Evolutionary conservation across 108 stramenopile genomes (phyloP).

Genomic region (Cylindrotheca fusiformis): DNA sequence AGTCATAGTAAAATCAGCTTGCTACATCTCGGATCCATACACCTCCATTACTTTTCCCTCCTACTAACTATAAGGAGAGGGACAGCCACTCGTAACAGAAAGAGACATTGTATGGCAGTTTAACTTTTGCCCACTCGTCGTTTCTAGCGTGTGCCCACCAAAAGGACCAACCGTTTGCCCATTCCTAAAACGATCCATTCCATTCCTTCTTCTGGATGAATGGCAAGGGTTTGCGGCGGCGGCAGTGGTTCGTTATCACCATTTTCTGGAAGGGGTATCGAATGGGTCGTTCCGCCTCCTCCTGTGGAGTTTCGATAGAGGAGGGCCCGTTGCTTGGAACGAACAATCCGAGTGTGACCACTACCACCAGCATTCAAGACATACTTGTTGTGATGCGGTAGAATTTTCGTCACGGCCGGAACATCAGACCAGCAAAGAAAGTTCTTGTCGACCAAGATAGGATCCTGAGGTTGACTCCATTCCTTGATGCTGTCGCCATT

Average conservation of each 20-base stretch:
- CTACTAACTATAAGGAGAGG: too few species aligned
- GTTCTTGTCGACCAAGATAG: conserved; percentile 7
- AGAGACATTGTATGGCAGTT: too few species aligned
- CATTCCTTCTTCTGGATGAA: conserved; percentile 3
- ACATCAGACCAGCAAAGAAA: conserved; percentile 11
- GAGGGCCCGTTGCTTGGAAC: conserved; percentile 6
- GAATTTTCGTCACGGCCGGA: conserved; percentile 17
- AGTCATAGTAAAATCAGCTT: too few species aligned
- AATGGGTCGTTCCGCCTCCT: background rate
- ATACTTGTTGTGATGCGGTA: conserved; percentile 28
- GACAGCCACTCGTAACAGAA: too few species aligned
- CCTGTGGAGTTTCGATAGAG: background rate
- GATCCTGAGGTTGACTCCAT: conserved; percentile 27
- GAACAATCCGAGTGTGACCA: conserved; percentile 7
- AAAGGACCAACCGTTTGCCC: background rate
- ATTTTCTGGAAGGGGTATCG: background rate
- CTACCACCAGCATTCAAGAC: too few species aligned
- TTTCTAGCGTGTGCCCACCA: background rate
- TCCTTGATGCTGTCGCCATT: conserved; percentile 1
- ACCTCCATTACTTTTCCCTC: too few species aligned
- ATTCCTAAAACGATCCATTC: conserved; percentile 20
- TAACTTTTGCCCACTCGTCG: too few species aligned
- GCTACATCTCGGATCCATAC: too few species aligned
- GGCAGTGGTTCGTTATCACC: too few species aligned
- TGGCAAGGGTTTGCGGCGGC: conserved; percentile 9